phyloP scores from a whole-genome alignment of 768 basidiomycete species.

The Sarcodon sp. region DNA sequence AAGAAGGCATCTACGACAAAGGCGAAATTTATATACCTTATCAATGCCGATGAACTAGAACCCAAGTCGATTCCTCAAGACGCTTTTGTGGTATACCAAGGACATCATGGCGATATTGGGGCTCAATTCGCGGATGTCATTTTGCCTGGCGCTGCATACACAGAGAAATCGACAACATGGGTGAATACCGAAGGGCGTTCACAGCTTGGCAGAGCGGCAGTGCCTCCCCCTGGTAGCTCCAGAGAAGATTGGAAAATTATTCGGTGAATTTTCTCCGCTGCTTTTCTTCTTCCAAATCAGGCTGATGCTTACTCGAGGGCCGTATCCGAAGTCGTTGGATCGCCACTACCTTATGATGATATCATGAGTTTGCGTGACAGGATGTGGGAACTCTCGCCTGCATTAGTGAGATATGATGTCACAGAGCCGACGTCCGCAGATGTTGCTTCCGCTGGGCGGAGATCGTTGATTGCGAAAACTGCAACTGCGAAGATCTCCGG shows the following conservation, averaged over 20 bases:
- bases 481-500: constrained; percentile 43
- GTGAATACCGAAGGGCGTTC: constrained; percentile 93
- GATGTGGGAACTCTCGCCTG: constrained; percentile 94
- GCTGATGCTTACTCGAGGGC: constrained; percentile 35
- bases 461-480: constrained; percentile 37
- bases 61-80: constrained; percentile 78
- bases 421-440: constrained; percentile 68
- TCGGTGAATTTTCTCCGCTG: constrained; percentile 33
- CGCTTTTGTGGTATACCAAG: constrained; percentile 98
- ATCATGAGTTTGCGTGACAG: constrained; percentile 75
- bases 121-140: constrained; percentile 97
- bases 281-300: not conserved
- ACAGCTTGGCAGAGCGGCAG: constrained; percentile 85
- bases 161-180: constrained; percentile 87
- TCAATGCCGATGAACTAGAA: constrained; percentile 92
- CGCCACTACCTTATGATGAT: constrained; percentile 82
- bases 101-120: constrained; percentile 95
- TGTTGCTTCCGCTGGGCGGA: constrained; percentile 59
- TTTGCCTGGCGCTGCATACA: constrained; percentile 87
- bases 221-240: constrained; percentile 88
- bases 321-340: constrained; percentile 75
- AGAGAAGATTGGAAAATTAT: constrained; percentile 98
- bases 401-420: constrained; percentile 75
- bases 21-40: constrained; percentile 93
- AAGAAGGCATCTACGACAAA: constrained; percentile 58